phyloP scores from a whole-genome alignment of 2,329 filamentous ascomycete genomes.

The Colletotrichum sp. region DNA sequence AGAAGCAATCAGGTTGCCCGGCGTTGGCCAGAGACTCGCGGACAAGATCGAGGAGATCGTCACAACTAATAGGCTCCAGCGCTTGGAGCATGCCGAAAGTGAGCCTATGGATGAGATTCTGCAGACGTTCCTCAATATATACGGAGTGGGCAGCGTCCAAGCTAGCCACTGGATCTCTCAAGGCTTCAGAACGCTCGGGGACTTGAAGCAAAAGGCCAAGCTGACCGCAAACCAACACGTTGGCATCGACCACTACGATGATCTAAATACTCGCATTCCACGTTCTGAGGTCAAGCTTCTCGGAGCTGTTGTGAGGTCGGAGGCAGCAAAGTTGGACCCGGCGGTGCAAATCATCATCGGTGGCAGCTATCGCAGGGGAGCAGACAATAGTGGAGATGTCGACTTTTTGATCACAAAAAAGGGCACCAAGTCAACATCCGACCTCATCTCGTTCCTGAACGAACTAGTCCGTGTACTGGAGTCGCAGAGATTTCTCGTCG shows the following conservation, averaged over 20 bases:
- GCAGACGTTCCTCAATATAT: slow-evolving; percentile 76
- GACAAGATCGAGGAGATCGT: slow-evolving; percentile 91
- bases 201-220: slow-evolving; percentile 65
- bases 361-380: slow-evolving; percentile 85
- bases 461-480: slow-evolving; percentile 68
- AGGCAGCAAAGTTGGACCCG: slow-evolving; percentile 65
- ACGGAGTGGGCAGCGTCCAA: slow-evolving; percentile 74
- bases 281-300: slow-evolving; percentile 76
- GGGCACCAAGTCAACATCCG: slow-evolving; percentile 53
- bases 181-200: slow-evolving; percentile 76
- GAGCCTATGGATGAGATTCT: slow-evolving; percentile 72
- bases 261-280: slow-evolving; percentile 81
- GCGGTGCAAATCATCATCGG: slow-evolving; percentile 74
- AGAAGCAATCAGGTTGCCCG: slow-evolving; percentile 71
- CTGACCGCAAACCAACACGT: slow-evolving; percentile 75
- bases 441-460: slow-evolving; percentile 68
- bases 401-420: slow-evolving; percentile 82
- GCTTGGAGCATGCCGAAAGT: slow-evolving; percentile 72
- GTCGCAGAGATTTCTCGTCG: slow-evolving; percentile 69
- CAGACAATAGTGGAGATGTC: slow-evolving; percentile 77
- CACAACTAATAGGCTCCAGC: slow-evolving; percentile 71
- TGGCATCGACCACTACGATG: slow-evolving; percentile 79
- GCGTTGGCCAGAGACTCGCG: slow-evolving; percentile 76
- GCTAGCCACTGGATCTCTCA: slow-evolving; percentile 79
- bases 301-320: slow-evolving; percentile 65